Percentiles rank a stretch among this genome's conserved stretches.
Evolutionary conservation across 2,329 filamentous ascomycete species (phyloP).

Genomic region (Lachnellula hyalina): DNA sequence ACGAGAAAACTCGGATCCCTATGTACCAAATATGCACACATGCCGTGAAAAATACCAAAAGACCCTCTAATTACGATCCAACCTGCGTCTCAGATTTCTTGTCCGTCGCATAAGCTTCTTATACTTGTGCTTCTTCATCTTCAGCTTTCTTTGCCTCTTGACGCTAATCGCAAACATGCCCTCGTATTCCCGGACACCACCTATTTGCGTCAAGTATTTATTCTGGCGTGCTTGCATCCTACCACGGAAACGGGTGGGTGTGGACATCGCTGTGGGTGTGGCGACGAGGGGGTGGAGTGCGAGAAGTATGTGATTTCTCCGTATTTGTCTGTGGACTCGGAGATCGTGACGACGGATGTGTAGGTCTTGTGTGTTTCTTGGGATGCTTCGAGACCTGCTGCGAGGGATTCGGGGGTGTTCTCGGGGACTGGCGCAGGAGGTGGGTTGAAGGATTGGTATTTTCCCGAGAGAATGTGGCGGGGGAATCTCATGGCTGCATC

Average conservation of each 20-base stretch:
- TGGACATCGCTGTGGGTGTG: conserved; percentile 15
- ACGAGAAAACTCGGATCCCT: conserved; percentile 3
- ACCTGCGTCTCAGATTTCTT: conserved; percentile 76
- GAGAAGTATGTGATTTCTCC: conserved; percentile 57
- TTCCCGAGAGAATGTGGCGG: conserved; percentile 62
- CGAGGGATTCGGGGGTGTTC: conserved; percentile 32
- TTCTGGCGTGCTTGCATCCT: conserved; percentile 63
- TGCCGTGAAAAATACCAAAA: background rate
- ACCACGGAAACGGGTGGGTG: conserved; percentile 55
- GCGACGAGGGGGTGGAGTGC: conserved; percentile 54
- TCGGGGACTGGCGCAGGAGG: conserved; percentile 73
- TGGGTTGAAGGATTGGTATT: conserved; percentile 75
- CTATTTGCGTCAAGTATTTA: conserved; percentile 43
- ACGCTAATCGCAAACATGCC: conserved; percentile 82
- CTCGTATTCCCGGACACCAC: conserved; percentile 38
- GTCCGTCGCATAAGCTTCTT: conserved; percentile 98
- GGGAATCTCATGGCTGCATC: conserved; percentile 56
- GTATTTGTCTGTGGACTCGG: conserved; percentile 56
- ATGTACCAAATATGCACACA: conserved; percentile 16
- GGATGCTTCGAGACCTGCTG: conserved; percentile 35
- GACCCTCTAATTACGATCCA: conserved; percentile 31
- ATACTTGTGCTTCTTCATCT: conserved; percentile 99
- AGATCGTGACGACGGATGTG: conserved; percentile 61
- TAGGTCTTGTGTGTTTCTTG: conserved; percentile 50
- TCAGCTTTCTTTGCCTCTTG: conserved; percentile 84